These are phyloP conservation scores for Penicillium digitatum DNA, from an alignment of 2,329 filamentous ascomycete genomes.

Conservation along the genomic window DNA sequence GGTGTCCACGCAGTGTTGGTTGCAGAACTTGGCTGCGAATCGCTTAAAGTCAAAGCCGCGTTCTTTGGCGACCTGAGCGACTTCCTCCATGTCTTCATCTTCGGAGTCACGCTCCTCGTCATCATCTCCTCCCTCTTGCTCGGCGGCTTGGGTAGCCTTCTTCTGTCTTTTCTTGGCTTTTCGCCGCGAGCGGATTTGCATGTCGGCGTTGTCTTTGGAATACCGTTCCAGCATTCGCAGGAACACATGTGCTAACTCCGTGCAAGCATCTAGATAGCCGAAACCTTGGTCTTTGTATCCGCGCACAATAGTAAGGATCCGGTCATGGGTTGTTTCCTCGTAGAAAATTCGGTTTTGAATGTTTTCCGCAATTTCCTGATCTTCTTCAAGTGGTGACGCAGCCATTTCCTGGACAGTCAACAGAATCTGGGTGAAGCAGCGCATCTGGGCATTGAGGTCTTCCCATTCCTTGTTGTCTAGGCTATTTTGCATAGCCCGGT, in stretches of 20 bases:
- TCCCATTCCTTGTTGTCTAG: slow-evolving; percentile 83
- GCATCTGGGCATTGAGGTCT: slow-evolving; percentile 81
- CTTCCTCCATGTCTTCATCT: slow-evolving; percentile 69
- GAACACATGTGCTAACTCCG: slow-evolving; percentile 87
- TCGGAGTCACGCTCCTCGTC: slow-evolving; percentile 58
- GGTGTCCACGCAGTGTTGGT: slow-evolving; percentile 81
- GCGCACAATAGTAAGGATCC: slow-evolving; percentile 72
- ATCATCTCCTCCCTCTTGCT: slow-evolving; percentile 53
- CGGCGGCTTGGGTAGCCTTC: slow-evolving; percentile 36
- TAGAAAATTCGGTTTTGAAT: slow-evolving; percentile 97
- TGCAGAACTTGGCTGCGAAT: slow-evolving; percentile 75
- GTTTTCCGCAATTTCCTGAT: slow-evolving; percentile 96
- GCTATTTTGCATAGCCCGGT: slow-evolving; percentile 72
- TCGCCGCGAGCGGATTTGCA: slow-evolving; percentile 83
- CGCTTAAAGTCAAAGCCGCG: slow-evolving; percentile 90
- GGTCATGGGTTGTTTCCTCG: slow-evolving; percentile 89
- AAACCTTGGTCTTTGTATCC: slow-evolving; percentile 94
- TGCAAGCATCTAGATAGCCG: slow-evolving; percentile 86
- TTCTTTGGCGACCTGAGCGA: slow-evolving; percentile 69
- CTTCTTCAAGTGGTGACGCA: slow-evolving; percentile 77
- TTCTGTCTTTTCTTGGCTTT: slow-evolving; percentile 68
- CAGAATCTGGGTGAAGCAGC: slow-evolving; percentile 90
- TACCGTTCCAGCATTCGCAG: slow-evolving; percentile 87
- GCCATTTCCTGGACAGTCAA: slow-evolving; percentile 91
- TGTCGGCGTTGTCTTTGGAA: slow-evolving; percentile 88